Conservation (phyloP, 2,329 filamentous ascomycete genomes). For the Cercospora beticola region DNA sequence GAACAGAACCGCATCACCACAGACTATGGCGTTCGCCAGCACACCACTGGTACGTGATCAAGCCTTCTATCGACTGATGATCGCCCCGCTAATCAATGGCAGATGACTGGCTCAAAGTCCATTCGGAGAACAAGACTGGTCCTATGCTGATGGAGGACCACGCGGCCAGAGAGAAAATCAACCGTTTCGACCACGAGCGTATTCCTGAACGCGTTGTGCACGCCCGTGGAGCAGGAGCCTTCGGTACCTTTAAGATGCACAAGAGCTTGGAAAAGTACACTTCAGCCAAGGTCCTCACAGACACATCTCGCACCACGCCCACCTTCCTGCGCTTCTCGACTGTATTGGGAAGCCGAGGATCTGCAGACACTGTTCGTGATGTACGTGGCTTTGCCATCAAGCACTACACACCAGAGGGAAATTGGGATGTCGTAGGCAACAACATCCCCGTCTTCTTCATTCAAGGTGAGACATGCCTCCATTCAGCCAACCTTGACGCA, state of each 20-base stretch:
- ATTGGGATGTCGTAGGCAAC: constrained; percentile 67
- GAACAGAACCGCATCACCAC: constrained; percentile 64
- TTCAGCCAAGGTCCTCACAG: constrained; percentile 63
- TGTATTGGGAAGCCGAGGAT: constrained; percentile 71
- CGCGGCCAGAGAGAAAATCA: constrained; percentile 72
- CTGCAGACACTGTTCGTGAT: constrained; percentile 79
- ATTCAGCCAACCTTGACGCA: too few relatives aligned
- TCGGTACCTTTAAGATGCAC: constrained; percentile 65
- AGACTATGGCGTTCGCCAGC: constrained; percentile 73
- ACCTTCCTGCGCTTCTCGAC: constrained; percentile 77
- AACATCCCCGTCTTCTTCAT: constrained; percentile 52
- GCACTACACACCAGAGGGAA: constrained; percentile 75
- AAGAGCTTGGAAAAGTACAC: constrained; percentile 65
- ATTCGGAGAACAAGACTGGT: constrained; percentile 62
- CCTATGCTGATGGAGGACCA: constrained; percentile 70
- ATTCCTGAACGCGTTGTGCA: constrained; percentile 69
- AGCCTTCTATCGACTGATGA: background rate
- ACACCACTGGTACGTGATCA: constrained; percentile 51
- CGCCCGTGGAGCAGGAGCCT: constrained; percentile 63
- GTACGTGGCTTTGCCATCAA: constrained; percentile 77
- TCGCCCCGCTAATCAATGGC: background rate
- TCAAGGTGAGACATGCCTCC: constrained; percentile 35
- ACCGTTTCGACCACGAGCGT: constrained; percentile 73
- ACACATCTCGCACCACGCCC: constrained; percentile 65
- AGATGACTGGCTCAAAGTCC: constrained; percentile 74